Conservation (phyloP, 495 filamentous ascomycete genomes). For the Cercophora scortea region DNA sequence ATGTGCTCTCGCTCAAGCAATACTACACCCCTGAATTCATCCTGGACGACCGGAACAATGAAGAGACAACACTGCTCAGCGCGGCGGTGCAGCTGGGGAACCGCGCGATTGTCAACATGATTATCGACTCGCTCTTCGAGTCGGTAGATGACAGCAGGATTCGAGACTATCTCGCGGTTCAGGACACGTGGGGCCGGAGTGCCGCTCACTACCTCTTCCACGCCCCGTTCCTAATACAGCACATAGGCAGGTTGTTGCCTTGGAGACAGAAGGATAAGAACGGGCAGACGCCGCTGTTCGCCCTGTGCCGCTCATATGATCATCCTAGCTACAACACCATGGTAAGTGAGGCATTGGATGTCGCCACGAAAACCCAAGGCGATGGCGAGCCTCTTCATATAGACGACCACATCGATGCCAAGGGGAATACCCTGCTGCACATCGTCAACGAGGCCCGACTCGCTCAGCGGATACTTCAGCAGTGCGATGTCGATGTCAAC, state of each 20-base stretch:
- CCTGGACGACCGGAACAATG: conserved; percentile 76
- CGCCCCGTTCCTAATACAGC: conserved; percentile 67
- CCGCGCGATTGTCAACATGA: conserved; percentile 59
- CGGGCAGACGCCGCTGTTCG: conserved; percentile 93
- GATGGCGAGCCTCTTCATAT: conserved; percentile 77
- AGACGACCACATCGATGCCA: conserved; percentile 86
- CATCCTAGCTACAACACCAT: conserved; percentile 78
- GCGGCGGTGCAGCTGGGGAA: conserved; percentile 91
- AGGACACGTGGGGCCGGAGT: conserved; percentile 81
- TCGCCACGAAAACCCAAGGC: conserved; percentile 64
- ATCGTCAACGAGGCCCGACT: conserved; percentile 82
- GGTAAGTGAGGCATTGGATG: conserved; percentile 70
- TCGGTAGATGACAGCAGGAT: conserved; percentile 37
- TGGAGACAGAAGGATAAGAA: conserved; percentile 92
- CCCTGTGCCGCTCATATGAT: conserved; percentile 90
- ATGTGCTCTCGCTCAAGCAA: conserved; percentile 66
- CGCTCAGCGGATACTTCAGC: conserved; percentile 62
- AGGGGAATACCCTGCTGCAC: conserved; percentile 90
- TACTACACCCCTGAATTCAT: conserved; percentile 63
- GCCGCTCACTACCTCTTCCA: conserved; percentile 96
- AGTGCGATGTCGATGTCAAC: conserved; percentile 90
- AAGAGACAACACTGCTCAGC: conserved; percentile 83
- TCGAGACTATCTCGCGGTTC: conserved; percentile 57
- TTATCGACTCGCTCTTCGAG: conserved; percentile 55
- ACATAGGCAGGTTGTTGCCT: conserved; percentile 68